A percentile compares a stretch with the other conserved stretches of the same genome.
These are phyloP conservation scores for Acanthamoeba lenticulata DNA, from an alignment of 208 protist genomes.

Conservation along the genomic window DNA sequence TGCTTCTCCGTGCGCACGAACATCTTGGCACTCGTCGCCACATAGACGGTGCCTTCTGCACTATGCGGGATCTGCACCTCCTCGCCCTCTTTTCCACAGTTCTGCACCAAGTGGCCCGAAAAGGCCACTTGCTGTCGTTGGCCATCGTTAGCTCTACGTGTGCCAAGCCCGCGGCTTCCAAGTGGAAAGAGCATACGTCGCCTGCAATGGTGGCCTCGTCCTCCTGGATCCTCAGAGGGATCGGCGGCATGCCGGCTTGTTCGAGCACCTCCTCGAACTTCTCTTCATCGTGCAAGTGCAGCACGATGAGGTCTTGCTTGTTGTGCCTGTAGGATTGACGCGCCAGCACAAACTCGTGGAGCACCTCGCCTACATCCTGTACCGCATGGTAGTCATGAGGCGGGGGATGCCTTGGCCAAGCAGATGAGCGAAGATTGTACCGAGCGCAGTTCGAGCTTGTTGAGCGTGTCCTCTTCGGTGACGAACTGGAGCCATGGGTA, in stretches of 20 bases:
- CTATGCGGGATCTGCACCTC: constrained; percentile 51
- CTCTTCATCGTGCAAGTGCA: constrained; percentile 44
- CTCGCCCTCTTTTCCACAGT: constrained; percentile 38
- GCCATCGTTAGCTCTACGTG: neutral
- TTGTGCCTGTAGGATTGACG: neutral
- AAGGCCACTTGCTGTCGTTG: neutral
- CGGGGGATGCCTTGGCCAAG: neutral
- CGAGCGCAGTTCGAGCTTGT: constrained; percentile 52
- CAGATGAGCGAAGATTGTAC: neutral
- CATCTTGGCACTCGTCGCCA: constrained; percentile 31
- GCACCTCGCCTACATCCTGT: neutral
- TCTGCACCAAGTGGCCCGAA: neutral
- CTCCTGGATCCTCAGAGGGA: neutral
- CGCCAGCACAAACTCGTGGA: neutral
- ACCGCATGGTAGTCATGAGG: neutral
- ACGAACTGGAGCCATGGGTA: constrained; percentile 59
- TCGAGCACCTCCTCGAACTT: neutral
- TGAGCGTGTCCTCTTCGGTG: constrained; percentile 36
- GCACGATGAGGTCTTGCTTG: constrained; percentile 33
- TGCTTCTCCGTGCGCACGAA: constrained; percentile 49
- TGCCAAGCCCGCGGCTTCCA: no score
- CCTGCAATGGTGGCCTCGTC: neutral
- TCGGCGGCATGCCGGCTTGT: neutral
- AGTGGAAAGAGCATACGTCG: neutral
- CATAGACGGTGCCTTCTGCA: neutral